Conservation (phyloP, 768 basidiomycete genomes). For the Naematelia encephala region DNA sequence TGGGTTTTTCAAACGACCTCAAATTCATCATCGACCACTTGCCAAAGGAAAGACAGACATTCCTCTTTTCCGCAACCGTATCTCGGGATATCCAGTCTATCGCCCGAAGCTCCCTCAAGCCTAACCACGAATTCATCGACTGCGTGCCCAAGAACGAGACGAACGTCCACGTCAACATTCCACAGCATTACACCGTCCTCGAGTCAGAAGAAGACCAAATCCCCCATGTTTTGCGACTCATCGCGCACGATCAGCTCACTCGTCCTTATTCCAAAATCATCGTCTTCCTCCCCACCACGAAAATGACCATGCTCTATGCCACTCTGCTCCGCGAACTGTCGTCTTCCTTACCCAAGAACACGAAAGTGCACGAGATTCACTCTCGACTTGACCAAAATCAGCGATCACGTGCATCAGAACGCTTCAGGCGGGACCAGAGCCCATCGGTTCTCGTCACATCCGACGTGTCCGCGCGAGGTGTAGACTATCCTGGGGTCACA, state of each 20-base stretch:
- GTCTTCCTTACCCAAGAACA: slow-evolving; percentile 57
- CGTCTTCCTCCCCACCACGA: slow-evolving; percentile 80
- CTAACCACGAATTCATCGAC: slow-evolving; percentile 69
- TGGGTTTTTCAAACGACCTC: slow-evolving; percentile 88
- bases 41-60: slow-evolving; percentile 75
- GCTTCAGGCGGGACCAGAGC: slow-evolving; percentile 60
- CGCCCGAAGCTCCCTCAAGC: slow-evolving; percentile 60
- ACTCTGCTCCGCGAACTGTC: slow-evolving; percentile 60
- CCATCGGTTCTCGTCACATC: slow-evolving; percentile 73
- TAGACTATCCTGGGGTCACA: slow-evolving; percentile 84
- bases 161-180: slow-evolving; percentile 66
- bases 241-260: slow-evolving; percentile 81
- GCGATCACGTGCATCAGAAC: slow-evolving; percentile 60
- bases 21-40: slow-evolving; percentile 65
- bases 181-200: slow-evolving; percentile 77
- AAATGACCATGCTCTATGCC: slow-evolving; percentile 72
- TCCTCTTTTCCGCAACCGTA: slow-evolving; percentile 87
- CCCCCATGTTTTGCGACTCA: slow-evolving; percentile 70
- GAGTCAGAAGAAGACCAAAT: slow-evolving; percentile 65
- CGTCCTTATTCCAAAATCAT: slow-evolving; percentile 71
- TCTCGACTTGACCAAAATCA: slow-evolving; percentile 64
- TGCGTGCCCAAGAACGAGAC: slow-evolving; percentile 62
- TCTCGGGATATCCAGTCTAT: slow-evolving; percentile 68
- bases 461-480: slow-evolving; percentile 81
- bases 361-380: slow-evolving; percentile 74